Percentiles rank a stretch among this genome's conserved stretches.
phyloP scores from a whole-genome alignment of 108 stramenopile species.

The Pseudonitzschia multiseries region DNA sequence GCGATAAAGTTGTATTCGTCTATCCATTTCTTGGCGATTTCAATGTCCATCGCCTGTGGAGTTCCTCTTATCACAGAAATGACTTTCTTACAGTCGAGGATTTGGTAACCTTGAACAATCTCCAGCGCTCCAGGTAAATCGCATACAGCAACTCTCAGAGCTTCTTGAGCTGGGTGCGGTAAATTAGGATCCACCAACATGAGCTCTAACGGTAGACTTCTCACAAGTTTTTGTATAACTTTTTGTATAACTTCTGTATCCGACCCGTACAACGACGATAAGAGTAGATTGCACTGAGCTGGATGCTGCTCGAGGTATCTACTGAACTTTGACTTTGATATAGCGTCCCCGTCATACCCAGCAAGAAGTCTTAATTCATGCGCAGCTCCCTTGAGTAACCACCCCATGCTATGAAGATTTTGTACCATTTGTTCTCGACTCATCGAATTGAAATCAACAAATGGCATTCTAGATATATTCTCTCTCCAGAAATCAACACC shows the following conservation, averaged over 20 bases:
- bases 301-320: conserved; percentile 22
- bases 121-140: conserved; percentile 44
- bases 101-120: conserved; percentile 48
- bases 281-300: conserved; percentile 24
- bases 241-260: conserved; percentile 32
- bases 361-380: conserved; percentile 49
- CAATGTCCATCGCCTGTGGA: conserved; percentile 4
- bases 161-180: conserved; percentile 42
- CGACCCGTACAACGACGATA: conserved; percentile 41
- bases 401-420: conserved; percentile 64
- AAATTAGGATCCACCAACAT: conserved; percentile 31
- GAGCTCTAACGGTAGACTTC: conserved; percentile 28
- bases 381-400: conserved; percentile 69
- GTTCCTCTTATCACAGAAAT: conserved; percentile 5
- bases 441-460: neutral
- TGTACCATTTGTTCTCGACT: conserved; percentile 6
- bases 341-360: conserved; percentile 15
- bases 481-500: conserved; percentile 34
- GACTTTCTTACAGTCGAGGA: conserved; percentile 41
- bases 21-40: conserved; percentile 44
- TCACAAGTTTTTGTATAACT: conserved; percentile 37
- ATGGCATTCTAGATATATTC: conserved; percentile 20
- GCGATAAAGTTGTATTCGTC: conserved; percentile 54
- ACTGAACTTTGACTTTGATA: conserved; percentile 8
- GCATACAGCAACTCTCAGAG: conserved; percentile 30